These are phyloP conservation scores for Colletotrichum chlorophyti DNA, from an alignment of 2,329 filamentous ascomycete genomes.

Conservation along the genomic window DNA sequence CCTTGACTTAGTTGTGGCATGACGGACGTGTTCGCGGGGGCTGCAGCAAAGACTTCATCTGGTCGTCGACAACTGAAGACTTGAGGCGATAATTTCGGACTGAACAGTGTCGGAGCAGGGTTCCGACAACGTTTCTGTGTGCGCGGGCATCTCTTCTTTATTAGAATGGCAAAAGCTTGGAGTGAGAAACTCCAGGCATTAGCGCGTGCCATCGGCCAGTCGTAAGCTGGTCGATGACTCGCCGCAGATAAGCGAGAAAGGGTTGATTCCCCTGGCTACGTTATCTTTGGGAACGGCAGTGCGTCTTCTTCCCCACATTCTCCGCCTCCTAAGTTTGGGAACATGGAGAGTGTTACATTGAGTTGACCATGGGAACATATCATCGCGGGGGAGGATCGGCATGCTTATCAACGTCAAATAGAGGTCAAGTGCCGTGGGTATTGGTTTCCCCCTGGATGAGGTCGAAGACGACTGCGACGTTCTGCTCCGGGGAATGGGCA, in stretches of 20 bases:
- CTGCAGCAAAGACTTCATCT: slow-evolving; percentile 8
- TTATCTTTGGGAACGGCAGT: not conserved
- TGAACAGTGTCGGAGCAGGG: slow-evolving; percentile 12
- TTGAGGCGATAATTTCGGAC: not conserved
- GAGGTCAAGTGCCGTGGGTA: no score
- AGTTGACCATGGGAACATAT: not conserved
- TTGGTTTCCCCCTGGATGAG: no score
- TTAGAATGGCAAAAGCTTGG: not conserved
- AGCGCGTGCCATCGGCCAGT: slow-evolving; percentile 3
- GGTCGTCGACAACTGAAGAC: not conserved
- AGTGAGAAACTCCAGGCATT: not conserved
- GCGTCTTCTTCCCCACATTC: not conserved
- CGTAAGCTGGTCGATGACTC: not conserved
- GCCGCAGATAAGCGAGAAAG: not conserved
- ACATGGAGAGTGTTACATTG: not conserved
- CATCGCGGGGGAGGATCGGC: slow-evolving; percentile 7
- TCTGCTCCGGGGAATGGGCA: not conserved
- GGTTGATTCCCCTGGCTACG: not conserved
- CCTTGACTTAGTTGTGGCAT: slow-evolving; percentile 28
- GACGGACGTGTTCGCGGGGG: slow-evolving; percentile 1
- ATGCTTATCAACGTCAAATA: not conserved
- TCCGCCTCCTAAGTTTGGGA: not conserved
- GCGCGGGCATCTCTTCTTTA: slow-evolving; percentile 17
- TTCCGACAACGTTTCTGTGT: slow-evolving; percentile 7
- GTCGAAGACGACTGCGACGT: not conserved